phyloP scores from a whole-genome alignment of 768 basidiomycete species.

The Rickenella mellea region DNA sequence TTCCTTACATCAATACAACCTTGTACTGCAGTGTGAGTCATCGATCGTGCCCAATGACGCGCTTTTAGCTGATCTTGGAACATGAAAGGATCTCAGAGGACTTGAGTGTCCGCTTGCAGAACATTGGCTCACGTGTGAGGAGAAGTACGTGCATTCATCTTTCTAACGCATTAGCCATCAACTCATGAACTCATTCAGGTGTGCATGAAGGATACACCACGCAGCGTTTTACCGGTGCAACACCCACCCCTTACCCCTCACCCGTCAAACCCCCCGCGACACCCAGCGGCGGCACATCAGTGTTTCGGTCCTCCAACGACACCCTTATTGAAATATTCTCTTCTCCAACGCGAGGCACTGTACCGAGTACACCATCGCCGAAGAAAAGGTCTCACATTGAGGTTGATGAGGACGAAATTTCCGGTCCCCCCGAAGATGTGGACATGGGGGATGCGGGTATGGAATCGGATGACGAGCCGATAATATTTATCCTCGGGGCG shows the following conservation, averaged over 20 bases:
- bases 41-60: constrained; percentile 6
- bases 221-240: constrained; percentile 14
- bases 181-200: constrained; percentile 23
- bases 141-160: constrained; percentile 37
- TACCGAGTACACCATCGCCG: constrained; percentile 21
- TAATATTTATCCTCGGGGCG: background rate
- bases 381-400: constrained; percentile 25
- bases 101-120: constrained; percentile 43
- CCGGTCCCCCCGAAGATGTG: background rate
- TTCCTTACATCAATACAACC: constrained; percentile 15
- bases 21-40: constrained; percentile 16
- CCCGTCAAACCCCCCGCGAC: constrained; percentile 20
- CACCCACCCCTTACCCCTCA: constrained; percentile 10
- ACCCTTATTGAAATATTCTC: constrained; percentile 40
- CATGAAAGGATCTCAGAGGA: constrained; percentile 36
- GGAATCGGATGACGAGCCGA: background rate
- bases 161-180: background rate
- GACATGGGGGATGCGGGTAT: constrained; percentile 2
- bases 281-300: constrained; percentile 14
- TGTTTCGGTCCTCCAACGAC: constrained; percentile 51
- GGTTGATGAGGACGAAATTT: constrained; percentile 10
- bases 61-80: constrained; percentile 7
- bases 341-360: constrained; percentile 21
- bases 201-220: constrained; percentile 52
- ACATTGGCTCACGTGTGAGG: constrained; percentile 46